Percentiles rank a stretch among this genome's conserved stretches.
Evolutionary conservation across 108 stramenopile genomes (phyloP).

Genomic region (Hondaea fermentalgiana): DNA sequence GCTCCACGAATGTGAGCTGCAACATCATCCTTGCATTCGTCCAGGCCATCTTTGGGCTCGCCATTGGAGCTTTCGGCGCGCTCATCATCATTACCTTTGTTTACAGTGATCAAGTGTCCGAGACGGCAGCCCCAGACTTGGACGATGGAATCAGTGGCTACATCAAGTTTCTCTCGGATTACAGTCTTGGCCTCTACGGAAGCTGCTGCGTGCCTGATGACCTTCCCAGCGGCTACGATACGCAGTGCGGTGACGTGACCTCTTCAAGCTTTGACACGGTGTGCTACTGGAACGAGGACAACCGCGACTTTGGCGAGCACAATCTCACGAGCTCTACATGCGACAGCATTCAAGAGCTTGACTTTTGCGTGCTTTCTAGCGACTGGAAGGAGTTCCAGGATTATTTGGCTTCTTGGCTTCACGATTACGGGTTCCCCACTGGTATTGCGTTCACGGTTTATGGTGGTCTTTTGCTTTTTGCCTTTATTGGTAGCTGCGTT

Average conservation of each 20-base stretch:
- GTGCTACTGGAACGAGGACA: not conserved
- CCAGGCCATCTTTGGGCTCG: not conserved
- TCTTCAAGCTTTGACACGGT: not conserved
- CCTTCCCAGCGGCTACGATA: not conserved
- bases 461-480: not conserved
- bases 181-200: not conserved
- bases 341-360: not conserved
- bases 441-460: not conserved
- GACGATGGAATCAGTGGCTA: not conserved
- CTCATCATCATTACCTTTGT: not conserved
- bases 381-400: not conserved
- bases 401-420: not conserved
- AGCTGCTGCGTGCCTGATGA: not conserved
- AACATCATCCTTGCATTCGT: not conserved
- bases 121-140: not conserved
- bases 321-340: not conserved
- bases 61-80: not conserved
- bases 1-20: not conserved
- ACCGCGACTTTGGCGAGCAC: not conserved
- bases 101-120: not conserved
- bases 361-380: not conserved
- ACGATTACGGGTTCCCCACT: not conserved
- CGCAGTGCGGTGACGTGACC: not conserved
- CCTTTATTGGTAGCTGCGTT: not conserved
- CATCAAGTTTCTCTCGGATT: not conserved